Conservation (phyloP, 2,329 filamentous ascomycete genomes). For the Fusarium pininemorale region DNA sequence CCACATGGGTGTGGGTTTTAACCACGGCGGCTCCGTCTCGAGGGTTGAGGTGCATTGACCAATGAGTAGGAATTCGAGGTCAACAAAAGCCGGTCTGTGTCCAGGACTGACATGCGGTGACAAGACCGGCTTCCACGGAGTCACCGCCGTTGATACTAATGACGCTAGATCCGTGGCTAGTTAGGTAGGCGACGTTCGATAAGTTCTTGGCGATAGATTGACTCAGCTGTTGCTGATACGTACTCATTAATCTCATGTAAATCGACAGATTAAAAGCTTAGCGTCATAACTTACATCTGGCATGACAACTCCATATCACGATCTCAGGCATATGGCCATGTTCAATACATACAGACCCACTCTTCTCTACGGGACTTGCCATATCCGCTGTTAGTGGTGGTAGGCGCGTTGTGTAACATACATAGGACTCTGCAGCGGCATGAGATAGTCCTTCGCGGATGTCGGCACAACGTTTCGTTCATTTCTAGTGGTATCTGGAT, state of each 20-base stretch:
- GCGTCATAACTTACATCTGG: background rate
- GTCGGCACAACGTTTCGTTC: background rate
- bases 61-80: constrained; percentile 11
- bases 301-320: constrained; percentile 2
- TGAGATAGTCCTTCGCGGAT: constrained; percentile 8
- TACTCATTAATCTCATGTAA: background rate
- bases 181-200: background rate
- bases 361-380: background rate
- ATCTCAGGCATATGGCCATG: background rate
- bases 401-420: constrained; percentile 1
- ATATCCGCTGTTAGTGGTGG: background rate
- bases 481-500: background rate
- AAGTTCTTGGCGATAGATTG: background rate
- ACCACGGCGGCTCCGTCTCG: background rate
- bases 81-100: constrained; percentile 31
- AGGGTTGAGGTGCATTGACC: background rate
- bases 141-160: constrained; percentile 13
- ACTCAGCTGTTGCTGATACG: background rate
- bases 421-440: background rate
- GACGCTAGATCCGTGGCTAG: constrained; percentile 11
- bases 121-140: constrained; percentile 19
- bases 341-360: background rate
- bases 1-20: background rate
- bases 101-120: constrained; percentile 22
- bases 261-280: background rate